Conservation (phyloP, 108 stramenopile species). For the Tribonema minus region DNA sequence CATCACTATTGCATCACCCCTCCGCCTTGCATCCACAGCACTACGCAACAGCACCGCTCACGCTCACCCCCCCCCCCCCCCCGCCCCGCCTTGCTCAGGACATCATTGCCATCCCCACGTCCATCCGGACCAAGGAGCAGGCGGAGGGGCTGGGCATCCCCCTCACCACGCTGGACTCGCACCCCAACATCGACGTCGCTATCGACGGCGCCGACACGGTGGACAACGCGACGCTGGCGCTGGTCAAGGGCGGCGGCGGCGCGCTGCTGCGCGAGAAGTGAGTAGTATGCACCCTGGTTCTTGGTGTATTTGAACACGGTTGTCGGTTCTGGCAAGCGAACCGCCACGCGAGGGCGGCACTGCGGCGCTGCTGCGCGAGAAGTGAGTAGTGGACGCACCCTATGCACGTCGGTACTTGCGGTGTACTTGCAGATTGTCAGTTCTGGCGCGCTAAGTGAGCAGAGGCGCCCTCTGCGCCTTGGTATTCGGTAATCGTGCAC, state of each 20-base stretch:
- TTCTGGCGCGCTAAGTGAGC: too few relatives aligned
- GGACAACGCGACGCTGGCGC: conserved; percentile 78
- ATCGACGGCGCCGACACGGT: conserved; percentile 99
- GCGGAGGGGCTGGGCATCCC: conserved; percentile 82
- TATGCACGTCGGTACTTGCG: too few relatives aligned
- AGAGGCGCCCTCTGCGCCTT: too few relatives aligned
- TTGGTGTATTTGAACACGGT: background rate
- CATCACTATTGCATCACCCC: too few relatives aligned
- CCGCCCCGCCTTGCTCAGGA: conserved; percentile 61
- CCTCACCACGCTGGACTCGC: conserved; percentile 85
- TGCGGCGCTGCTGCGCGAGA: conserved; percentile 88
- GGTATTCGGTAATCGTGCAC: background rate
- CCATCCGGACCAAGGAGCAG: conserved; percentile 92
- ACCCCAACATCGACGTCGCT: conserved; percentile 91
- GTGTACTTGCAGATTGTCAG: too few relatives aligned
- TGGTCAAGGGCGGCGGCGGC: conserved; percentile 96
- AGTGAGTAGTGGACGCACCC: conserved; percentile 51
- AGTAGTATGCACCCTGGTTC: background rate
- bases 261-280: conserved; percentile 86
- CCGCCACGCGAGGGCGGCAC: conserved; percentile 96
- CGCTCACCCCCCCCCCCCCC: too few relatives aligned
- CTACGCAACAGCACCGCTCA: too few relatives aligned
- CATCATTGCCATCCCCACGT: conserved; percentile 94
- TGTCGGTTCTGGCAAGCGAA: too few relatives aligned
- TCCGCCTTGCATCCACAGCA: too few relatives aligned